Evolutionary conservation across 2,329 filamentous ascomycete genomes (phyloP).

Genomic region (Cladosporium phlei): DNA sequence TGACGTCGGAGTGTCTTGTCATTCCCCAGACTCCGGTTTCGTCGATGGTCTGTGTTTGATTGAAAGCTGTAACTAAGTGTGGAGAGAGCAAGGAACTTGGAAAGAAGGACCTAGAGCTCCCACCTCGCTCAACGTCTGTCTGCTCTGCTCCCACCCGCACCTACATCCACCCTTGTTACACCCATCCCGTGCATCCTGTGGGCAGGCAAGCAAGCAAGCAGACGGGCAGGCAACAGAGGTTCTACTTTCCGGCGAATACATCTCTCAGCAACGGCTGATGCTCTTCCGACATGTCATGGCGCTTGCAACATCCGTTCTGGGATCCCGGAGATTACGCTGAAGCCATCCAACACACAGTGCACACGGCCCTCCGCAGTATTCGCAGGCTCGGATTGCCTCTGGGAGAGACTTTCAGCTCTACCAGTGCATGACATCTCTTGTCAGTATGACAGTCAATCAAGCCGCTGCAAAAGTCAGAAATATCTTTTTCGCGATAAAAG

Average conservation of each 20-base stretch:
- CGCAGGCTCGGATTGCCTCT: no score
- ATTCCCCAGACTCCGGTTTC: slow-evolving; percentile 7
- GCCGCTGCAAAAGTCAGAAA: no score
- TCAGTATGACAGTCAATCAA: no score
- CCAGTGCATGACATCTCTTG: no score
- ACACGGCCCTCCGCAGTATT: no score
- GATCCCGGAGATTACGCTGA: no score
- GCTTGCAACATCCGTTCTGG: neutral
- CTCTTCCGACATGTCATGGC: neutral
- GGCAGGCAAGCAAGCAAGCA: no score
- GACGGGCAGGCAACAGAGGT: neutral
- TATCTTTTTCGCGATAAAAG: no score
- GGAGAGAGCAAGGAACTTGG: neutral
- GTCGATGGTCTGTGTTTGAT: slow-evolving; percentile 3
- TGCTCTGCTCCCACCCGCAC: neutral
- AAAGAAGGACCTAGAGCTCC: neutral
- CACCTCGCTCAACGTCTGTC: neutral
- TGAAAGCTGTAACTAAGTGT: slow-evolving; percentile 2
- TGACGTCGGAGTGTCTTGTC: slow-evolving; percentile 4
- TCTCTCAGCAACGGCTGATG: no score
- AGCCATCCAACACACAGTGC: no score
- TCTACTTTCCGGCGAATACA: neutral
- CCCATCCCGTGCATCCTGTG: no score
- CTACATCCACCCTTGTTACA: neutral
- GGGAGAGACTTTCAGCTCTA: no score